A percentile compares a stretch with the other conserved stretches of the same genome.
Conservation (phyloP, 1,284 basidiomycete genomes). For the Austroboletus novae-zelandiae region DNA sequence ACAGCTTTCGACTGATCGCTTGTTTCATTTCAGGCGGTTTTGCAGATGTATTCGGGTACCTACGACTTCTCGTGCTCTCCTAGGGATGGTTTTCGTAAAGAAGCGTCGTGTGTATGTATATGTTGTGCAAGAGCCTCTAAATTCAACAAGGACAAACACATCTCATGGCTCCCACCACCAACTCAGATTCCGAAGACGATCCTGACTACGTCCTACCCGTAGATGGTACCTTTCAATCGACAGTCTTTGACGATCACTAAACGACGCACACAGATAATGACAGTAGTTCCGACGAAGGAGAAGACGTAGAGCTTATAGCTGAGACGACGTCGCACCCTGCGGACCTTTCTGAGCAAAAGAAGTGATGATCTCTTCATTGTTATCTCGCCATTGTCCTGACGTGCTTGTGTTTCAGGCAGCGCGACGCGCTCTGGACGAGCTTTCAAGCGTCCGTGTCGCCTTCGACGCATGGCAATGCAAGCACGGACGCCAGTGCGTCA, state of each 20-base stretch:
- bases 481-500: not conserved
- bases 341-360: constrained; percentile 42
- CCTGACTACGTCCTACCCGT: constrained; percentile 60
- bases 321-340: constrained; percentile 21
- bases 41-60: no score
- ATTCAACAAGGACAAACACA: constrained; percentile 29
- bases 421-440: constrained; percentile 56
- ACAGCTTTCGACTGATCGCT: no score
- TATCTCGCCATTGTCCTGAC: constrained; percentile 3
- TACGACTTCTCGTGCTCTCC: no score
- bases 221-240: constrained; percentile 26
- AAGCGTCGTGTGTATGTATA: not conserved
- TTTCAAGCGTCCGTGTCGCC: constrained; percentile 55
- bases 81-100: no score
- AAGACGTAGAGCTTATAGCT: constrained; percentile 1
- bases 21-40: no score
- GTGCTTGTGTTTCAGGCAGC: constrained; percentile 12
- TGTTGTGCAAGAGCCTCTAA: constrained; percentile 20
- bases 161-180: constrained; percentile 20
- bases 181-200: constrained; percentile 64
- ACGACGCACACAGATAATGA: constrained; percentile 33
- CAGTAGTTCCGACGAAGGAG: constrained; percentile 31
- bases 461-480: constrained; percentile 5
- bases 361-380: constrained; percentile 28
- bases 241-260: not conserved